Base-by-base conservation (phyloP, 1,284 basidiomycete species). In the Sanguinoderma infundibulare region DNA sequence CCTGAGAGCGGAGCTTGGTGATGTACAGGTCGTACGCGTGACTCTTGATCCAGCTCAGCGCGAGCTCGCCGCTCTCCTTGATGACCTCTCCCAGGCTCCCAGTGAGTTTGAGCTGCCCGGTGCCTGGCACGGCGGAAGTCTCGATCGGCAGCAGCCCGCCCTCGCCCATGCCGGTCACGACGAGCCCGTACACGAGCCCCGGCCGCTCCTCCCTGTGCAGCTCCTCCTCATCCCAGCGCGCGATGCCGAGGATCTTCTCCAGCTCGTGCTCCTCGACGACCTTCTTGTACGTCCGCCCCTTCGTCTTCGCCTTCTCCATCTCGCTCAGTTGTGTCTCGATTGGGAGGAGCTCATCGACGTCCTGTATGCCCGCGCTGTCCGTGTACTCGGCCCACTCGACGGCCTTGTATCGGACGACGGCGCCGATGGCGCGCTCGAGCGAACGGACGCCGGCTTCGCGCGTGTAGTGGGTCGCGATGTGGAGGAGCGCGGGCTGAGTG, bases 391-490 rank as follows among this genome's bases (percentile, higher is more conserved):
- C 89, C 86, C 90, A 97, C 69, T 98, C 90, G 17, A 96, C 94
- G 0, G 93, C 94, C 71, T 96, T 96, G 65, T 85, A 90, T 22
- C 96, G 80, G 35, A 93, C 92, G 20, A 98, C 86, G 20, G 89
- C 86, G 9, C 93, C 95, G 50, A 98, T 89, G 12, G 93, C 87
- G 5, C 96, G 85, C 72, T 98, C 96, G 12, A 98, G 83, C 30
- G 87, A 90, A 32, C 96, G 86, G n/a, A 98, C 96, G 32, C 96
- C 96, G 0, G 96, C 95, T 76, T 98, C 93, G 10, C 89, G 83
- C 1, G 94, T 96, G 72, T 95, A 96, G 28, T 84, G 79, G 14
- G 88, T 91, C 34, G 90, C 89, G 55, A 96, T 83, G 56, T 86
- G 83, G 63, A 89, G 76, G 36, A 96, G 73, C 0, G 90, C 87